Evolutionary conservation across 2,329 filamentous ascomycete genomes (phyloP).

Genomic region (Ascocoryne sarcoides): DNA sequence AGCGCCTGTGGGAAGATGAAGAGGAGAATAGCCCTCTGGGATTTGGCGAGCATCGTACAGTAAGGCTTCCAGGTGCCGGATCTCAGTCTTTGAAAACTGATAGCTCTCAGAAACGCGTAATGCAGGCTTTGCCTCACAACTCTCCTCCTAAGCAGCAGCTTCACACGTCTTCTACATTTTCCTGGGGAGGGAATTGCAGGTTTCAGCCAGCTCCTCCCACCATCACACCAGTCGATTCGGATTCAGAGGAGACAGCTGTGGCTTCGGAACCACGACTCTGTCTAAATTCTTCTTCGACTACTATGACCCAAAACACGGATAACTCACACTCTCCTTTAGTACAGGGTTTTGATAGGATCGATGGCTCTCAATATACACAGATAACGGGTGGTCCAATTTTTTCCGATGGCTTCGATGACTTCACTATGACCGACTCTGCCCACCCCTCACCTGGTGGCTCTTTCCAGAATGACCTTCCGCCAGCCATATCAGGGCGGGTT

Average conservation of each 20-base stretch:
- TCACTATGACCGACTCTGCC: conserved; percentile 27
- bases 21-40: conserved; percentile 20
- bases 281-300: conserved; percentile 21
- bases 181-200: conserved; percentile 15
- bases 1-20: conserved; percentile 24
- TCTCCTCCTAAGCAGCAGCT: conserved; percentile 17
- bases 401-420: conserved; percentile 26
- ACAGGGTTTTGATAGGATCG: conserved; percentile 5
- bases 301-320: conserved; percentile 14
- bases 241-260: conserved; percentile 22
- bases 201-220: conserved; percentile 22
- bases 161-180: conserved; percentile 14
- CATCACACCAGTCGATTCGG: conserved; percentile 26
- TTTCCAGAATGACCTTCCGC: conserved; percentile 24
- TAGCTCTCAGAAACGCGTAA: conserved; percentile 25
- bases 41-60: conserved; percentile 27
- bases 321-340: conserved; percentile 13
- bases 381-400: conserved; percentile 19
- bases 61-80: conserved; percentile 11
- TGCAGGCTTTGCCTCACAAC: conserved; percentile 23
- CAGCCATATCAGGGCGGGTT: conserved; percentile 23
- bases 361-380: conserved; percentile 20
- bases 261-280: conserved; percentile 19
- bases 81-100: conserved; percentile 5
- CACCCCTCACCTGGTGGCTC: conserved; percentile 22